These are phyloP conservation scores for Suillus ampliporus DNA, from an alignment of 768 basidiomycete species.

Conservation along the genomic window DNA sequence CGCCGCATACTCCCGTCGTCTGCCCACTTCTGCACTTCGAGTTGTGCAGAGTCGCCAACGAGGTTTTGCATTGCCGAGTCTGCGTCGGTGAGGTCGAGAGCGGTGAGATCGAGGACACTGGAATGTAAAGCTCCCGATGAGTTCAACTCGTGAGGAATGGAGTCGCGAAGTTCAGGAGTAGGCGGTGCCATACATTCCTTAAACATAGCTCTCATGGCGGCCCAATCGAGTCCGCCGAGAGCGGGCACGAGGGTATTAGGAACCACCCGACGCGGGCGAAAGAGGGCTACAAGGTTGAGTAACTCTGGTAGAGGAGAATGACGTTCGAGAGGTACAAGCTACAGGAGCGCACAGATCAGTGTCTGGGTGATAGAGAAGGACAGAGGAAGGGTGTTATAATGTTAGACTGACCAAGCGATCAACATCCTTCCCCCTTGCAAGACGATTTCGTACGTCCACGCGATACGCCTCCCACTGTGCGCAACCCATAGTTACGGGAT, in stretches of 20 bases:
- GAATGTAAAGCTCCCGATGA: constrained; percentile 11
- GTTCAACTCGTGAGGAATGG: constrained; percentile 13
- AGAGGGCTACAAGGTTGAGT: constrained; percentile 77
- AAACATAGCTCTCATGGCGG: constrained; percentile 73
- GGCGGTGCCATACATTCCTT: constrained; percentile 50
- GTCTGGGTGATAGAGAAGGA: background rate
- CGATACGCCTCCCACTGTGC: constrained; percentile 58
- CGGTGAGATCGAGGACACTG: constrained; percentile 11
- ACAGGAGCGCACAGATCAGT: background rate
- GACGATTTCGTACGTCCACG: constrained; percentile 43
- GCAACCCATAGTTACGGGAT: constrained; percentile 77
- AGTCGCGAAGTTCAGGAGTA: too few species aligned
- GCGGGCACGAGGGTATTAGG: constrained; percentile 75
- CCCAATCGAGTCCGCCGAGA: constrained; percentile 70
- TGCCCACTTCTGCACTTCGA: constrained; percentile 59
- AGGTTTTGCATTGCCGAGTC: constrained; percentile 69
- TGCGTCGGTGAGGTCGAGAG: constrained; percentile 32
- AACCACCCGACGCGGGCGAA: constrained; percentile 75
- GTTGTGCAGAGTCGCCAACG: constrained; percentile 56
- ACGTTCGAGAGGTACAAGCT: constrained; percentile 85
- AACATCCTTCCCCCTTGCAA: constrained; percentile 54
- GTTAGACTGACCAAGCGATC: constrained; percentile 62
- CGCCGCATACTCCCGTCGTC: constrained; percentile 49
- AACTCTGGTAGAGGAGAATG: constrained; percentile 92
- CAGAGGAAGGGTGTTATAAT: background rate